Evolutionary conservation across 345 rosid genomes (phyloP).

Genomic region (Gossypium rotundifolium): DNA sequence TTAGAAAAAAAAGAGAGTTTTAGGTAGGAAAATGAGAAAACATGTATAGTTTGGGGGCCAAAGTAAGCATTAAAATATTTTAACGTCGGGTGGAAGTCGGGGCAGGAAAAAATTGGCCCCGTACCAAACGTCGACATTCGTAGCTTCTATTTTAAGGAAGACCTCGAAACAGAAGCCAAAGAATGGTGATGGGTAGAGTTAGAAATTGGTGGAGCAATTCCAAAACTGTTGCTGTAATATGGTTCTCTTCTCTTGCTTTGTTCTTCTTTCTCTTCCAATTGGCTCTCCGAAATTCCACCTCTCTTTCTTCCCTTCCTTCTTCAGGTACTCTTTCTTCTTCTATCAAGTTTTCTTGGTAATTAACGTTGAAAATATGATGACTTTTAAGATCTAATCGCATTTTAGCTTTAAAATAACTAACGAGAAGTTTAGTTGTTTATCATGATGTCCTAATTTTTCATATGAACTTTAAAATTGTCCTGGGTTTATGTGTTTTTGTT

Average conservation of each 20-base stretch:
- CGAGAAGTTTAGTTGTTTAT: not conserved
- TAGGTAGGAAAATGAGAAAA: too few relatives aligned
- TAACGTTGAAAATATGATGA: not conserved
- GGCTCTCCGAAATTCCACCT: constrained; percentile 38
- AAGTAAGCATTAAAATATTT: not conserved
- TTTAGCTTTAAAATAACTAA: not conserved
- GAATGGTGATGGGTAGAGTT: constrained; percentile 22
- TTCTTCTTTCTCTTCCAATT: constrained; percentile 45
- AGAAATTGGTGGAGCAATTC: constrained; percentile 48
- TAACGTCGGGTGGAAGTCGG: not conserved
- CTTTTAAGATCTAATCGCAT: not conserved
- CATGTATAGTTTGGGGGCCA: too few relatives aligned
- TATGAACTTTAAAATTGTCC: not conserved
- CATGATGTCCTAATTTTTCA: not conserved
- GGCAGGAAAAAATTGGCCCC: not conserved
- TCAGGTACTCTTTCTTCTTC: constrained; percentile 24
- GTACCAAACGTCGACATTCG: not conserved
- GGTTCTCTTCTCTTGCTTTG: constrained; percentile 40
- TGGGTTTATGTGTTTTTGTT: not conserved
- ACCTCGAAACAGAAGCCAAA: not conserved
- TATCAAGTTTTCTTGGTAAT: not conserved
- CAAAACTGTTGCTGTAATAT: constrained; percentile 36
- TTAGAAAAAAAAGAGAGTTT: too few relatives aligned
- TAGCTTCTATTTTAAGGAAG: not conserved
- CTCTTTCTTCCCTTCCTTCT: constrained; percentile 28